Base-by-base conservation (phyloP, 2,329 filamentous ascomycete species). In the Aureobasidium vineae region DNA sequence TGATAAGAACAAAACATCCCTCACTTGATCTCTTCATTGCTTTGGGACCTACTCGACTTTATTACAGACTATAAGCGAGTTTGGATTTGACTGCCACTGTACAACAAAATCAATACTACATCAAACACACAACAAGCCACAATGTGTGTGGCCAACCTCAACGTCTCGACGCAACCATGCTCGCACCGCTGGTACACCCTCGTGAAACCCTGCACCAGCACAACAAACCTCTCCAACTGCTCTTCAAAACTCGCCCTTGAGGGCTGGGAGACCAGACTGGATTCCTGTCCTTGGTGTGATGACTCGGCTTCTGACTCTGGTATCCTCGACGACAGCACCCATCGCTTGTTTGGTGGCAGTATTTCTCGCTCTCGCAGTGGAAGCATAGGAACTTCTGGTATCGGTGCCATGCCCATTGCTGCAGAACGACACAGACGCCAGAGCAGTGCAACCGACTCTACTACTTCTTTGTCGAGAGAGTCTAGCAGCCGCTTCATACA, bases 91-190 rank as follows among this genome's bases (percentile, higher is more conserved):
- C 10, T 10, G 23, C 7, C n/a, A n/a, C 21, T 31, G 10, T 43
- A 31, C 5, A 5, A 19, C 31, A 23, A 38, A 21, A 16, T 13
- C 21, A 40, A 33, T 5, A 63, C 53, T 11, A 33, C 13, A 61
- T 5, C 57, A 49, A 53, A 41, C 60, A 63, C 7, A 50, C 26
- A 50, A 50, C 19, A 45, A 21, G 28, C 21, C 50, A 76, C 52
- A 70, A 83, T 83, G 81, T 83, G 81, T 70, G 74, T 82, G 72
- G 80, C 80, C 69, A 79, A 81, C 69, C 76, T 83, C 52, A 81
- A 82, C 73, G 79, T 82, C 66, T 79, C 79, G 60, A 76, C 77
- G 8, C 76, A 79, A 63, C 73, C 78, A 50, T 83, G 81, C 76
- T 74, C 76, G 65, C 81, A 83, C 69, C 78, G 81, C 68, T 83